Evolutionary conservation across 169 alveolate genomes (phyloP).

Genomic region (Babesia ovata): DNA sequence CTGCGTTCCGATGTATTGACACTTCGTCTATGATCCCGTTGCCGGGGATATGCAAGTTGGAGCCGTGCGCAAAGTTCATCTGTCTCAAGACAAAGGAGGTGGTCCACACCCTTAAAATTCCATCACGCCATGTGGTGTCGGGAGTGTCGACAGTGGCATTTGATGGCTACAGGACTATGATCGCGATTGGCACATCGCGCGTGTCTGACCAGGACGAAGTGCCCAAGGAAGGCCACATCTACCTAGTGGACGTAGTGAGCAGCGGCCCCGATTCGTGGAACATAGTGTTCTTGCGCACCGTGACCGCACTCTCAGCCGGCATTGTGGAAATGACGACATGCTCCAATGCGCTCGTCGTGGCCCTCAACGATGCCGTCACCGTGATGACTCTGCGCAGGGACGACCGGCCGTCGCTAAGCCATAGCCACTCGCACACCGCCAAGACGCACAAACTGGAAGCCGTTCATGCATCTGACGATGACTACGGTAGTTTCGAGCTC

Average conservation of each 20-base stretch:
- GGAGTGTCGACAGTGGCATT: conserved; percentile 29
- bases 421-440: neutral
- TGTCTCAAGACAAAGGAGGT: conserved; percentile 29
- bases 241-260: conserved; percentile 34
- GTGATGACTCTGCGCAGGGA: conserved; percentile 33
- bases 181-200: conserved; percentile 52
- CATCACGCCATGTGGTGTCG: conserved; percentile 45
- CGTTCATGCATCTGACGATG: conserved; percentile 19
- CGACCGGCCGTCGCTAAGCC: conserved; percentile 5
- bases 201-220: conserved; percentile 38
- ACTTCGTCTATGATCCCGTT: neutral
- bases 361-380: conserved; percentile 45
- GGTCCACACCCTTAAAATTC: conserved; percentile 37
- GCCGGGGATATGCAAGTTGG: conserved; percentile 23
- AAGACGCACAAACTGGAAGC: conserved; percentile 28
- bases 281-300: conserved; percentile 32
- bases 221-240: conserved; percentile 57
- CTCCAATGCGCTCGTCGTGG: conserved; percentile 31
- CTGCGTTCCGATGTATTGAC: conserved; percentile 29
- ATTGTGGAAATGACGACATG: conserved; percentile 42
- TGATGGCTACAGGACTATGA: conserved; percentile 34
- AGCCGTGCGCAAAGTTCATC: conserved; percentile 33
- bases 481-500: conserved; percentile 12
- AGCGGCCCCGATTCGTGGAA: conserved; percentile 7
- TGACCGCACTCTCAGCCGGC: conserved; percentile 43